Percentiles rank a stretch among this genome's conserved stretches.
These are phyloP conservation scores for Hevea brasiliensis DNA, from an alignment of 345 rosid genomes.

Conservation along the genomic window DNA sequence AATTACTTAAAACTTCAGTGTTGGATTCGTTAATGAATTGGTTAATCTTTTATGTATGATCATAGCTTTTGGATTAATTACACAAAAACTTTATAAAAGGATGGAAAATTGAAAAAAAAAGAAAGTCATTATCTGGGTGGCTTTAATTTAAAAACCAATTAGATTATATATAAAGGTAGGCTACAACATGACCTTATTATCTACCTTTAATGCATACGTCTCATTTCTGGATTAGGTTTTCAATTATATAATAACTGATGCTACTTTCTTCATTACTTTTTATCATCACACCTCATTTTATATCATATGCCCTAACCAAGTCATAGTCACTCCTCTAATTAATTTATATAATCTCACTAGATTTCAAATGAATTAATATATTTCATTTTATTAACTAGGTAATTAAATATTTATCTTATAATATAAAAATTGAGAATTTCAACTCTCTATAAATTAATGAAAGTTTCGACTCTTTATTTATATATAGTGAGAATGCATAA, in stretches of 20 bases:
- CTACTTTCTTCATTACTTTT: background rate
- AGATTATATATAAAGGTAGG: background rate
- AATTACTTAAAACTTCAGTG: background rate
- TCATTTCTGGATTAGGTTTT: slow-evolving; percentile 10
- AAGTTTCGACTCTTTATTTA: no score
- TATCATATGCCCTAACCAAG: no score
- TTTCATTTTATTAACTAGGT: no score
- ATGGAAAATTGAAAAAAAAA: background rate
- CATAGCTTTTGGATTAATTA: background rate
- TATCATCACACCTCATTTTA: no score
- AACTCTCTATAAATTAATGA: no score
- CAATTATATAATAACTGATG: background rate
- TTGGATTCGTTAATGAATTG: background rate
- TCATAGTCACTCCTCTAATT: no score
- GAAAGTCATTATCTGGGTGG: slow-evolving; percentile 21
- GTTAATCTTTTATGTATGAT: no score
- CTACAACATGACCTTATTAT: slow-evolving; percentile 1
- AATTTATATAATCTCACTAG: no score
- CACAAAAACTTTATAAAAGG: background rate
- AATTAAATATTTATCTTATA: no score
- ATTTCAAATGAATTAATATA: no score
- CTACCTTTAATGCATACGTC: background rate
- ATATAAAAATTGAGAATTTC: no score
- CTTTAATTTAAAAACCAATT: slow-evolving; percentile 1
- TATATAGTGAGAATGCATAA: no score